These are phyloP conservation scores for Oidiodendron maius DNA, from an alignment of 495 filamentous ascomycete genomes.

Conservation along the genomic window DNA sequence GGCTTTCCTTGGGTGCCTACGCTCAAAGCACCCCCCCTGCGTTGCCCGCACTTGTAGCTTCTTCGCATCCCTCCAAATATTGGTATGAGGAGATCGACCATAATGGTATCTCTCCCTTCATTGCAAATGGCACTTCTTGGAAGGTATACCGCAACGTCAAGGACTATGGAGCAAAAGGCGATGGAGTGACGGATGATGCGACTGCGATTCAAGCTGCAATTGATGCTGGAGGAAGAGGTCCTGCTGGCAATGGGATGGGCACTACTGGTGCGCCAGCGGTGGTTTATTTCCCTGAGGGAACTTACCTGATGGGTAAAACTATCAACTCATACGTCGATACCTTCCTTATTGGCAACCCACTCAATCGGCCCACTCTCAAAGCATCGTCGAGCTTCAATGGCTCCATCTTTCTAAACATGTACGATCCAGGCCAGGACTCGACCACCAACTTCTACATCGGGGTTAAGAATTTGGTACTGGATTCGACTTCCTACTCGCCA, in stretches of 20 bases:
- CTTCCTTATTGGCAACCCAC: slow-evolving; percentile 31
- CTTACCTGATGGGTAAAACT: slow-evolving; percentile 45
- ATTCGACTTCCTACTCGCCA: slow-evolving; percentile 37
- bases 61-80: neutral
- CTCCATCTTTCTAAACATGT: slow-evolving; percentile 25
- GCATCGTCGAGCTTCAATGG: slow-evolving; percentile 63
- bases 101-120: slow-evolving; percentile 33
- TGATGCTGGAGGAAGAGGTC: slow-evolving; percentile 28
- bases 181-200: slow-evolving; percentile 38
- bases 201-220: slow-evolving; percentile 32
- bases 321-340: slow-evolving; percentile 42
- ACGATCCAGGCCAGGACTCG: slow-evolving; percentile 46
- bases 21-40: neutral
- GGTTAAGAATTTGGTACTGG: slow-evolving; percentile 53
- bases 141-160: slow-evolving; percentile 54
- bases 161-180: no score
- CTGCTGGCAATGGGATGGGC: neutral
- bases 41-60: neutral
- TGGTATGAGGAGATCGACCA: slow-evolving; percentile 29
- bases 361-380: slow-evolving; percentile 66
- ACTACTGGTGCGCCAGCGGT: slow-evolving; percentile 35
- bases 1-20: neutral
- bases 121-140: slow-evolving; percentile 31
- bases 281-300: slow-evolving; percentile 40
- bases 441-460: slow-evolving; percentile 57